Evolutionary conservation across 2,329 filamentous ascomycete species (phyloP).

Genomic region (Scortechinia acanthostroma): DNA sequence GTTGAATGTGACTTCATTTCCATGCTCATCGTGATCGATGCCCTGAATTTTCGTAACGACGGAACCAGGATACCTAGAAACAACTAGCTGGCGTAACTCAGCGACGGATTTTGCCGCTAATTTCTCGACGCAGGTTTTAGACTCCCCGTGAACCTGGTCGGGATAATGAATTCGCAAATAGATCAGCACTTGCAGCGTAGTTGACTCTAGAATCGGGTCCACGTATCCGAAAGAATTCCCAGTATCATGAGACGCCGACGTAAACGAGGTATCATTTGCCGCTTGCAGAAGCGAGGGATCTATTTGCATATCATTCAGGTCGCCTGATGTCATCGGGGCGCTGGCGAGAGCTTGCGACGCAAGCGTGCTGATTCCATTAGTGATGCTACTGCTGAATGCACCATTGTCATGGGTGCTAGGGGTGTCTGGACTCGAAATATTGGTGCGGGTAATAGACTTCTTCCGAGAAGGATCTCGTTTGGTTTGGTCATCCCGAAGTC

Average conservation of each 20-base stretch:
- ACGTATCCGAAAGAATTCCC: constrained; percentile 1
- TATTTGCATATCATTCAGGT: constrained; percentile 41
- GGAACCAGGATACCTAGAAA: constrained; percentile 35
- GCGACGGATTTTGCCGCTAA: constrained; percentile 33
- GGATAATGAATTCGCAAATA: background rate
- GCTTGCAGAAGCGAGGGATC: constrained; percentile 48
- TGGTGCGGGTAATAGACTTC: constrained; percentile 17
- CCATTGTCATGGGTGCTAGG: constrained; percentile 10
- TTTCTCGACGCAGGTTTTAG: constrained; percentile 45
- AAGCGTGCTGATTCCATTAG: constrained; percentile 1
- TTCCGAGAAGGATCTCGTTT: constrained; percentile 33
- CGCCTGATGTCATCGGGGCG: constrained; percentile 7
- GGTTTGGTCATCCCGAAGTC: constrained; percentile 46
- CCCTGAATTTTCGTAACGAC: constrained; percentile 39
- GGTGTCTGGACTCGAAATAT: constrained; percentile 4
- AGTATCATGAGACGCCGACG: constrained; percentile 12
- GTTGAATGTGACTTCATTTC: constrained; percentile 36
- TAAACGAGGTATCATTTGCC: constrained; percentile 33
- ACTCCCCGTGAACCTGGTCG: constrained; percentile 27
- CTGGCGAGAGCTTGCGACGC: background rate
- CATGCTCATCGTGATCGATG: constrained; percentile 32
- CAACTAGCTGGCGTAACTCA: constrained; percentile 36
- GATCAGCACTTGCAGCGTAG: background rate
- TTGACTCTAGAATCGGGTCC: background rate
- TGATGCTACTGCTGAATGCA: background rate